Base-by-base conservation (phyloP, 345 rosid species). In the Clarkia xantiana region DNA sequence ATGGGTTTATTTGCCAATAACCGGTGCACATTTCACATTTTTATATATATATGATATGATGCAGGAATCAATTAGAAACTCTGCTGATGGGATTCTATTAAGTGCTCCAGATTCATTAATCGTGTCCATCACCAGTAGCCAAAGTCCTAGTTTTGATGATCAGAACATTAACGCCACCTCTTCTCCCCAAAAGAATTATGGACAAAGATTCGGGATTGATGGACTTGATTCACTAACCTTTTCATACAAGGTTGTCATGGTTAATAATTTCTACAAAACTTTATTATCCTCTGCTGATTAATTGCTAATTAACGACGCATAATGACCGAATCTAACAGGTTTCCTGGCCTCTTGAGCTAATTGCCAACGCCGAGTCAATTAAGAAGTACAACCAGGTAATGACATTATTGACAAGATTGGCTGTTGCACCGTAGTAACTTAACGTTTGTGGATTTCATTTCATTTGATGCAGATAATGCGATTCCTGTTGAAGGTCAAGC, bases 331-430 rank as follows among this genome's bases (percentile, higher is more conserved):
- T 58, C 41, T 61, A 52, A 45, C 78, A 90, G 97, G 94, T 86
- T 50, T 73, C 96, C 58, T 91, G 98, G 98, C 98, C 98, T 10
- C 94, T 91, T 63, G 95, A 86, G 73, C 94, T 91, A 62, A 87
- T 86, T 62, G 96, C 87, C 49, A 84, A 84, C 64, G 42, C 67
- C 36, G 98, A 86, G 67, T 80, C 90, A 49, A 91, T 86, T 60
- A 86, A 78, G 70, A 91, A 84, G 71, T 91, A 91, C 74, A 91
- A 86, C 68, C 95, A 82, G 87, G 98, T 91, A 69, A 34, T 20
- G 42, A 60, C 62, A 49, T 62, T 52, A 40, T 16, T 50, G 55
- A 15, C 11, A 10, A 29, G 36, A 7, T 29, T 29, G 4, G 7
- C 36, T 29, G 9, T 29, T 29, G 36, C 36, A 29, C 36, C 2